Evolutionary conservation across 805 yeast genomes (phyloP).

Genomic region (Lipomyces kockii): DNA sequence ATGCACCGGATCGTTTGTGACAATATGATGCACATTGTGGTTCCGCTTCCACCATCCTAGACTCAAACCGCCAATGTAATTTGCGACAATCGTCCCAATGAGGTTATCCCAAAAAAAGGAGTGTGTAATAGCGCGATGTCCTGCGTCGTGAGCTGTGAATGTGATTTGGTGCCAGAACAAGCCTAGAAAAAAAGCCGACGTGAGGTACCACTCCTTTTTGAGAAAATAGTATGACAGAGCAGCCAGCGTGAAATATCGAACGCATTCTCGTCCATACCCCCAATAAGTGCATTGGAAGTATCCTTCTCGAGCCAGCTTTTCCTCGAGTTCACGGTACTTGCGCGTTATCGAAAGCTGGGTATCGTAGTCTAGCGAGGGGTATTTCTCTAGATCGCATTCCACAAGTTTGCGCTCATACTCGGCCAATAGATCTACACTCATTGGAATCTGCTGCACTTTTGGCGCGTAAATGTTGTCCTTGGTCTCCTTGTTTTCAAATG

Average conservation of each 20-base stretch:
- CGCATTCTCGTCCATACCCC: slow-evolving; percentile 70
- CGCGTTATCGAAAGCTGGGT: slow-evolving; percentile 64
- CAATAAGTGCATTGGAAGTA: slow-evolving; percentile 74
- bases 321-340: slow-evolving; percentile 66
- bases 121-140: slow-evolving; percentile 83
- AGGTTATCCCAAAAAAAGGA: slow-evolving; percentile 75
- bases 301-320: slow-evolving; percentile 58
- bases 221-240: slow-evolving; percentile 56
- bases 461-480: slow-evolving; percentile 33
- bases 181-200: slow-evolving; percentile 71
- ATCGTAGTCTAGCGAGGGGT: slow-evolving; percentile 69
- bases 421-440: slow-evolving; percentile 50
- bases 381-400: slow-evolving; percentile 56
- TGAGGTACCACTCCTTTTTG: slow-evolving; percentile 51
- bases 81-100: slow-evolving; percentile 73
- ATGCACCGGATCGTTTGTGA: slow-evolving; percentile 91
- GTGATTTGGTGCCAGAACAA: slow-evolving; percentile 88
- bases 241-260: slow-evolving; percentile 62
- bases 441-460: slow-evolving; percentile 26
- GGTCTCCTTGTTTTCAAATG: slow-evolving; percentile 5
- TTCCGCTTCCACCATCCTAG: slow-evolving; percentile 95
- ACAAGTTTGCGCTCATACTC: slow-evolving; percentile 63
- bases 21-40: slow-evolving; percentile 89
- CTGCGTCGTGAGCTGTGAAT: slow-evolving; percentile 89
- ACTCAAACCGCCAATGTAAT: slow-evolving; percentile 84